These are phyloP conservation scores for Vitis hybrid DNA, from an alignment of 177 flowering plant genomes.

Conservation along the genomic window DNA sequence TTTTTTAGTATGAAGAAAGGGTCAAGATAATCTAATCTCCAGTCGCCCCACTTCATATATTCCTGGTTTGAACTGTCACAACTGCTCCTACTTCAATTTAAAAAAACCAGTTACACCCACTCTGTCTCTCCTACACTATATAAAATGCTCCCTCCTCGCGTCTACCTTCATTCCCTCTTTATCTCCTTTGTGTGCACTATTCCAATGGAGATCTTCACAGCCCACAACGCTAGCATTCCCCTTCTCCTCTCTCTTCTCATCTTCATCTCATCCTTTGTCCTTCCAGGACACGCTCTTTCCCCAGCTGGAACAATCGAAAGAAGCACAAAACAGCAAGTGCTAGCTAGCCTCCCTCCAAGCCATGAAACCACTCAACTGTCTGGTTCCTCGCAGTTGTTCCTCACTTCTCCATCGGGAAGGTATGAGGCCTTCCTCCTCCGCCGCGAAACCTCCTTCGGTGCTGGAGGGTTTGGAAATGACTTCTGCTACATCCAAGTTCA, in stretches of 20 bases:
- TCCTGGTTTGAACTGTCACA: no score
- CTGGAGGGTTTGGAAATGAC: slow-evolving; percentile 40
- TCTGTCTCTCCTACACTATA: no score
- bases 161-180: no score
- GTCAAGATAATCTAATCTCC: no score
- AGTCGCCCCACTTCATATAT: no score
- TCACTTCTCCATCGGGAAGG: slow-evolving; percentile 39
- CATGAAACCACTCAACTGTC: slow-evolving; percentile 9
- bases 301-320: slow-evolving; percentile 36
- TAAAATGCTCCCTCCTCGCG: no score
- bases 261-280: slow-evolving; percentile 4
- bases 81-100: no score
- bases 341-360: slow-evolving; percentile 30
- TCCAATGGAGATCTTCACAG: background rate
- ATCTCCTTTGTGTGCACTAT: no score
- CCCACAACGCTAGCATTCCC: slow-evolving; percentile 3
- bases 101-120: no score
- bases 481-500: slow-evolving; percentile 47
- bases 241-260: slow-evolving; percentile 6
- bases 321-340: slow-evolving; percentile 34
- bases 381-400: slow-evolving; percentile 27
- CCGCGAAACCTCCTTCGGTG: slow-evolving; percentile 29
- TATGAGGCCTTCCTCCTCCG: slow-evolving; percentile 33
- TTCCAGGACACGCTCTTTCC: slow-evolving; percentile 14
- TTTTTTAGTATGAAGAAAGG: no score